These are phyloP conservation scores for Jamesozyma lodderae DNA, from an alignment of 805 yeast genomes.

Conservation along the genomic window DNA sequence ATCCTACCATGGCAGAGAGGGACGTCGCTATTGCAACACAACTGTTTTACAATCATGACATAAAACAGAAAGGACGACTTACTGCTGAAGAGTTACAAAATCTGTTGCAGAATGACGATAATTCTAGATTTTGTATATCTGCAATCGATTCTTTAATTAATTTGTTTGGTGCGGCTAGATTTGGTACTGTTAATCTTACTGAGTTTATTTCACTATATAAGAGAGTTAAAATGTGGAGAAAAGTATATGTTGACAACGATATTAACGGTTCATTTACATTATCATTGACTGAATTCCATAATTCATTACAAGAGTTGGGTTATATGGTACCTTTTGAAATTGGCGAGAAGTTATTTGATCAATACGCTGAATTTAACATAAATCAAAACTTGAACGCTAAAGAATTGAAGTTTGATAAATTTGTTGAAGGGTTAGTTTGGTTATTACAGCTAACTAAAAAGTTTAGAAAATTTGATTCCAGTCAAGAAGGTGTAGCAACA, in stretches of 20 bases:
- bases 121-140: constrained; percentile 26
- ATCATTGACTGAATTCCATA: constrained; percentile 26
- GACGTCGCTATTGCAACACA: constrained; percentile 25
- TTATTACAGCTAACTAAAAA: constrained; percentile 67
- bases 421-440: constrained; percentile 73
- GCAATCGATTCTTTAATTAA: constrained; percentile 30
- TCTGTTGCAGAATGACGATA: constrained; percentile 30
- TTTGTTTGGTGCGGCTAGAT: constrained; percentile 29
- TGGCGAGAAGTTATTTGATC: constrained; percentile 30
- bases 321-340: constrained; percentile 29
- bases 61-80: constrained; percentile 23
- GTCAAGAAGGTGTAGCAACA: constrained; percentile 64
- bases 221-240: constrained; percentile 30
- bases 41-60: constrained; percentile 28
- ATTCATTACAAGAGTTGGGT: constrained; percentile 28
- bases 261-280: constrained; percentile 28
- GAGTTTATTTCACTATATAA: constrained; percentile 30
- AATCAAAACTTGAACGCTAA: constrained; percentile 24
- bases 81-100: constrained; percentile 30
- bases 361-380: constrained; percentile 26
- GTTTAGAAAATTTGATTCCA: constrained; percentile 68
- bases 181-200: constrained; percentile 27
- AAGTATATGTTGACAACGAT: constrained; percentile 30
- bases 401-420: constrained; percentile 63
- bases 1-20: constrained; percentile 11